These are phyloP conservation scores for Rhizopogon sp. DNA, from an alignment of 768 basidiomycete genomes.

Conservation along the genomic window DNA sequence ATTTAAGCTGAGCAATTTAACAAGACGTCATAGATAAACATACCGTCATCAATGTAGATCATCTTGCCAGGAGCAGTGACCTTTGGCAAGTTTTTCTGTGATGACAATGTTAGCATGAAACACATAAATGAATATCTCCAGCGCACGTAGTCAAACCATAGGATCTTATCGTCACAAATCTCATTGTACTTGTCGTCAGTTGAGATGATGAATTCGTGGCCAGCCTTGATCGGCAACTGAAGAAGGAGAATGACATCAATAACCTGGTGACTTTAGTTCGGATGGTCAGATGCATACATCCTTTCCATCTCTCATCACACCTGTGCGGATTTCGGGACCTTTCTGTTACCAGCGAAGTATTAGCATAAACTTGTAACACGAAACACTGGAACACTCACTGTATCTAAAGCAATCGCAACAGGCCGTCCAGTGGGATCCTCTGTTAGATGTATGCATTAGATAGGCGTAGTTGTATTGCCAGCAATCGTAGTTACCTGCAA, in stretches of 20 bases:
- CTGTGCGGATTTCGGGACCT: constrained; percentile 99
- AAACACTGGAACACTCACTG: constrained; percentile 46
- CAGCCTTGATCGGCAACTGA: constrained; percentile 79
- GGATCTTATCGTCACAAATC: constrained; percentile 72
- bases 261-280: background rate
- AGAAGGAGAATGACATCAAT: constrained; percentile 3
- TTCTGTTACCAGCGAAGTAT: constrained; percentile 50
- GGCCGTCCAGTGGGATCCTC: constrained; percentile 79
- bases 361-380: constrained; percentile 1
- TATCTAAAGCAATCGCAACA: constrained; percentile 96
- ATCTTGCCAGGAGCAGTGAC: constrained; percentile 97
- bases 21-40: constrained; percentile 4
- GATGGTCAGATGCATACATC: constrained; percentile 58
- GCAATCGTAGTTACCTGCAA: constrained; percentile 50
- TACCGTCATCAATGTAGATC: constrained; percentile 96
- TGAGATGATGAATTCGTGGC: constrained; percentile 90
- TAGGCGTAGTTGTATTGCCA: background rate
- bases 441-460: constrained; percentile 21
- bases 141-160: constrained; percentile 94
- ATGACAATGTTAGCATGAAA: constrained; percentile 3
- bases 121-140: background rate
- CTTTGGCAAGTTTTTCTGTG: constrained; percentile 84
- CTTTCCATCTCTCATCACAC: constrained; percentile 77
- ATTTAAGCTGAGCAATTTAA: background rate
- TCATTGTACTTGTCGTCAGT: constrained; percentile 80